Evolutionary conservation across 306 rosid species (phyloP), one percentile per base, ranked within the genome.

Genomic region (Comarum palustre): DNA sequence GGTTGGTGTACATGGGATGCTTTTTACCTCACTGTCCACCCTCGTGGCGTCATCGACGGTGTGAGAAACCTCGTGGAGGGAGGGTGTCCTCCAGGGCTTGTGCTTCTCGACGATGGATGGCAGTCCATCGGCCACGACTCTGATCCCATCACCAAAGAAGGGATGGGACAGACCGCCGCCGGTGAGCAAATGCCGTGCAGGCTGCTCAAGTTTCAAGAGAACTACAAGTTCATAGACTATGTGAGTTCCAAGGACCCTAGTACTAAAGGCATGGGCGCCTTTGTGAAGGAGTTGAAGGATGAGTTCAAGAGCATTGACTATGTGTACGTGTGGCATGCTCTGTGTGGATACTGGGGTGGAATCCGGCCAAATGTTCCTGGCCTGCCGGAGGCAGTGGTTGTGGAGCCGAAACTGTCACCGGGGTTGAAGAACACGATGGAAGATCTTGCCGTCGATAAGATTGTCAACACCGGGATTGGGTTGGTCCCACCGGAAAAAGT

Each of bases 1-100:
- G 98, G 98, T 2, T 94, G 98, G 98, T 94, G 98, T 78, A 94
- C 98, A 1, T 94, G 98, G 98, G 98, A 94, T 32, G 98, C 98
- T 39, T 94, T 94, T 73, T 91, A 94, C 75, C 87, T 94, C 11
- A 82, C 89, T 16, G 98, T 94, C 75, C 77, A 94, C 77, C 98
- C 98, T 20, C 80, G 62, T 2, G 98, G 98, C 0, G 72, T 91
- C 10, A 46, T 75, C 20, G 92, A 94, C 19, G 98, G 96, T 13
- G 87, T 90, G 16, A 82, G 81, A 48, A 78, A 77, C 25, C 87
- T 90, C 0, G 85, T 81, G 4, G 87, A 87, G 1, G 92, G 95
- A 5, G 98, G 98, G 4, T 91, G 97, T 24, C 97, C 98, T 0
- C 96, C 98, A 0, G 97, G 98, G 3, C 75, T 94, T 1, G 96